These are phyloP conservation scores for Ophiocordyceps polyrhachis-furcata DNA, from an alignment of 2,329 filamentous ascomycete species.

Conservation along the genomic window DNA sequence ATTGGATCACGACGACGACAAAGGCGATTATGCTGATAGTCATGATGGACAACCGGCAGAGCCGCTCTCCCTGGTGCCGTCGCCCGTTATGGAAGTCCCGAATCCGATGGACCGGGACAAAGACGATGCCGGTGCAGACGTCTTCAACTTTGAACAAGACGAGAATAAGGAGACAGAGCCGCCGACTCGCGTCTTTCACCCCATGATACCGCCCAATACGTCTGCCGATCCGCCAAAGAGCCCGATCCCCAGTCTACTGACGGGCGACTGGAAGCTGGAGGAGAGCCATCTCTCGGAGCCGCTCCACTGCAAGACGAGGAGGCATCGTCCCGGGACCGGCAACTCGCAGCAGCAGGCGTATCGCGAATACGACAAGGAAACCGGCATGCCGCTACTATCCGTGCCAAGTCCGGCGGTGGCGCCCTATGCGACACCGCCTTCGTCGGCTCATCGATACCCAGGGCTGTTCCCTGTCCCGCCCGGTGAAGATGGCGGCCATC, in stretches of 20 bases:
- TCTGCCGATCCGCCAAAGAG: slow-evolving; percentile 9
- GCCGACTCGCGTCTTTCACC: not conserved
- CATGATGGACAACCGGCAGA: not conserved
- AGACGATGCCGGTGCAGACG: not conserved
- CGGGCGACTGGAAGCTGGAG: slow-evolving; percentile 33
- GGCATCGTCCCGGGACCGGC: slow-evolving; percentile 14
- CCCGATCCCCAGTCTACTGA: slow-evolving; percentile 21
- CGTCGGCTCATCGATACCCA: slow-evolving; percentile 30
- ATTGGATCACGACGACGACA: slow-evolving; percentile 10
- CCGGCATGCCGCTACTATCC: slow-evolving; percentile 12
- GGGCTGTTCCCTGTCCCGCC: slow-evolving; percentile 20
- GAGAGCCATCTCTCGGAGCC: slow-evolving; percentile 36
- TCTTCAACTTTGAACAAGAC: not conserved
- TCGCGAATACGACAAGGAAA: slow-evolving; percentile 33
- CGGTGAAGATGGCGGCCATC: slow-evolving; percentile 2
- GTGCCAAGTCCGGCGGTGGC: slow-evolving; percentile 10
- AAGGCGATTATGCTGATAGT: not conserved
- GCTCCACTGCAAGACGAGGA: slow-evolving; percentile 17
- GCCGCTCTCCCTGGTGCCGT: not conserved
- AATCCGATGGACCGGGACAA: not conserved
- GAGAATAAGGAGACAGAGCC: not conserved
- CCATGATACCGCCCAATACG: not conserved
- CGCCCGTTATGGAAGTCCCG: not conserved
- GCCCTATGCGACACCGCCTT: slow-evolving; percentile 25
- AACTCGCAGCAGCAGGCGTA: slow-evolving; percentile 12